Percentiles rank a stretch among this genome's conserved stretches.
phyloP scores from a whole-genome alignment of 2,329 filamentous ascomycete genomes.

The Pseudogymnoascus sp. region DNA sequence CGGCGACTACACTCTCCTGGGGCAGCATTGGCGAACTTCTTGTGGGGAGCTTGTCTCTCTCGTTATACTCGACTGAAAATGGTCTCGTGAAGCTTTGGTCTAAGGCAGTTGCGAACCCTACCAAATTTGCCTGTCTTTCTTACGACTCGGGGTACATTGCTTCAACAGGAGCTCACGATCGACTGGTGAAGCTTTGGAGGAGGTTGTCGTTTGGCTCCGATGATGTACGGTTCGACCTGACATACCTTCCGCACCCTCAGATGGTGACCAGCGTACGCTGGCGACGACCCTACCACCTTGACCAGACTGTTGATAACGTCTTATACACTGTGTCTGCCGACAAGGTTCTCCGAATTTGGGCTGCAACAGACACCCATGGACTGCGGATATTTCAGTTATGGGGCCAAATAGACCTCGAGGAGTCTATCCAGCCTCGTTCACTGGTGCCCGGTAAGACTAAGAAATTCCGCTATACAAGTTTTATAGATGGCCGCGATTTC shows the following conservation, averaged over 20 bases:
- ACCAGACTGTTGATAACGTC: constrained; percentile 76
- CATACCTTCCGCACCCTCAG: constrained; percentile 79
- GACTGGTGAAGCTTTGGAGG: constrained; percentile 88
- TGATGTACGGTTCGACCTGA: constrained; percentile 81
- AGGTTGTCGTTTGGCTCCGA: constrained; percentile 75
- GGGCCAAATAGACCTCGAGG: constrained; percentile 69
- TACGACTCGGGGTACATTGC: constrained; percentile 84
- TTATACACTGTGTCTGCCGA: constrained; percentile 86
- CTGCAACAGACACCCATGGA: constrained; percentile 63
- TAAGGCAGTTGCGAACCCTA: constrained; percentile 63
- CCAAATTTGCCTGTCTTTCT: constrained; percentile 70
- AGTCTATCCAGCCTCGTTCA: constrained; percentile 50
- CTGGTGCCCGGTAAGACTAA: constrained; percentile 15
- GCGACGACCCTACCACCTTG: constrained; percentile 69
- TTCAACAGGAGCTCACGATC: constrained; percentile 69
- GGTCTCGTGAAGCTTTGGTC: constrained; percentile 61
- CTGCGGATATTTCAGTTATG: constrained; percentile 71
- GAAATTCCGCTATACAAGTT: constrained; percentile 61
- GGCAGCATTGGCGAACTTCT: constrained; percentile 79
- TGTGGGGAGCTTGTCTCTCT: constrained; percentile 62
- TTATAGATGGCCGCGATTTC: constrained; percentile 78
- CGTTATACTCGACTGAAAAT: constrained; percentile 53
- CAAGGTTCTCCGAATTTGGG: constrained; percentile 75
- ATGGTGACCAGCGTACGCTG: constrained; percentile 79
- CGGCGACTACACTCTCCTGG: constrained; percentile 68